These are phyloP conservation scores for Byssothecium circinans DNA, from an alignment of 2,329 filamentous ascomycete species.

Conservation along the genomic window DNA sequence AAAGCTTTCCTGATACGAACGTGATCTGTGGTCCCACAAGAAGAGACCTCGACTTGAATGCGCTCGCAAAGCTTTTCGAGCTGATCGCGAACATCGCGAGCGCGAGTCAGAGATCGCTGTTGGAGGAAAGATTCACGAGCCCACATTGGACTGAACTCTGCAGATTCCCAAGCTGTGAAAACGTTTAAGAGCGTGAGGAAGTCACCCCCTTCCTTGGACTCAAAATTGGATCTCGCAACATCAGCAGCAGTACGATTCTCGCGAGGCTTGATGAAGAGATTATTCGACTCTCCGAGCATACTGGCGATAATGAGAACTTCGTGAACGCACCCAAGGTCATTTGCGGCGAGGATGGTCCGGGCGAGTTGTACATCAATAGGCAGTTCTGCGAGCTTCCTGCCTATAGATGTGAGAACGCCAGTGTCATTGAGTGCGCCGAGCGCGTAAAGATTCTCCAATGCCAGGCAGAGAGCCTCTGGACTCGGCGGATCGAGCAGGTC, in stretches of 20 bases:
- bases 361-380: conserved; percentile 90
- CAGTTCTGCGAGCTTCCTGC: conserved; percentile 93
- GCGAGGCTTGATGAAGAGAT: conserved; percentile 96
- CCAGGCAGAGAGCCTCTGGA: conserved; percentile 83
- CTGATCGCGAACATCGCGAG: conserved; percentile 89
- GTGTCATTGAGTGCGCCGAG: conserved; percentile 85
- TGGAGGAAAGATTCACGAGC: conserved; percentile 91
- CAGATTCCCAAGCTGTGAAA: conserved; percentile 94
- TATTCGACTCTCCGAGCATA: conserved; percentile 86
- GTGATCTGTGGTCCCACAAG: conserved; percentile 70
- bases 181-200: conserved; percentile 87
- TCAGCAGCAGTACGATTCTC: no score
- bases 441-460: conserved; percentile 88
- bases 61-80: conserved; percentile 89
- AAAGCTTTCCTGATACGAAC: conserved; percentile 83
- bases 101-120: conserved; percentile 83
- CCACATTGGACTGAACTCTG: conserved; percentile 86
- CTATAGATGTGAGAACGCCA: conserved; percentile 86
- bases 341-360: conserved; percentile 83
- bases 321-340: conserved; percentile 88
- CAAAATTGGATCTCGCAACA: no score
- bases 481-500: conserved; percentile 96
- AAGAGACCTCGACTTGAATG: conserved; percentile 75
- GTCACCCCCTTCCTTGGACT: conserved; percentile 94
- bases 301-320: conserved; percentile 92